Evolutionary conservation across 2,329 filamentous ascomycete species (phyloP), one percentile per base, ranked within the genome.

Genomic region (Ambrosiella beaveri): DNA sequence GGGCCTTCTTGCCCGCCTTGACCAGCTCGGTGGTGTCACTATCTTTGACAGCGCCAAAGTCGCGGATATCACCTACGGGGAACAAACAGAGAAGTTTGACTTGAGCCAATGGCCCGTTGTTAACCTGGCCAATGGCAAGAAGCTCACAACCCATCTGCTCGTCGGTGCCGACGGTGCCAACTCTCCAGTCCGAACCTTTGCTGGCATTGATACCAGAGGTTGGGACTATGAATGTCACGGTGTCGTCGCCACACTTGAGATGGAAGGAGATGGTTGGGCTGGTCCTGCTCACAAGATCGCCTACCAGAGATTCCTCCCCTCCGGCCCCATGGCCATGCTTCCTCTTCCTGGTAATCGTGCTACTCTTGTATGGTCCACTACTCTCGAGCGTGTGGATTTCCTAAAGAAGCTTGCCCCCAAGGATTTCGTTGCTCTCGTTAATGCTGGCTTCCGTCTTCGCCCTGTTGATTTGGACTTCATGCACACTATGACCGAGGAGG

Each of bases 181-280:
- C 69, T 95, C 88, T 65, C 93, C 91, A 1, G 93, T 98, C 12
- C 82, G 93, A 44, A 77, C 82, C 0, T 98, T 96, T 68, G 89
- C 91, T 3, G 85, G 83, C 55, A 97, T 98, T 64, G 75, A 83
- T 49, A 87, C 84, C 58, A 79, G 83, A 17, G 93, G 94, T 19
- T 98, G 93, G 88, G 93, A 97, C 70, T 98, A 98, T 70, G 78
- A 81, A 55, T 80, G 90, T 44, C 86, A 95, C 66, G 93, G 93
- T 13, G 80, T 98, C 2, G 93, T 98, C 15, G 93, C 93, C 56
- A 95, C 90, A 1, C 73, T 98, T 13, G 76, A 84, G 63, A 75
- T 96, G 19, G 80, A 85, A 57, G 78, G 78, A 58, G 71, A 74
- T 52, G 78, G 77, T 40, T 78, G 75, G 71, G 74, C 73, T 39